phyloP scores from a whole-genome alignment of 345 rosid genomes.

The Rhizophora mangle region DNA sequence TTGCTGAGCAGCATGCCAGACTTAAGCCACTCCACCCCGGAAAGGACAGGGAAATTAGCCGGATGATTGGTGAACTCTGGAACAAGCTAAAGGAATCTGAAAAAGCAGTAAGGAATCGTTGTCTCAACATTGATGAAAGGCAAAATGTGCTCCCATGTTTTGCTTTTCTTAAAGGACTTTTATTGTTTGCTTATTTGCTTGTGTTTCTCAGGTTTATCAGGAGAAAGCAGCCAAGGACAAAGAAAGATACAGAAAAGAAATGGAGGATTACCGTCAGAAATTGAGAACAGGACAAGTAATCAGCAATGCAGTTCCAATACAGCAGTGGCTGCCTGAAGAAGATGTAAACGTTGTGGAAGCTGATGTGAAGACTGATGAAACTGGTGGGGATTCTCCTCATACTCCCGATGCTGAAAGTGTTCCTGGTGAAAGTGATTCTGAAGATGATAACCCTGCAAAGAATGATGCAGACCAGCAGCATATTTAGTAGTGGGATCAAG shows the following conservation, averaged over 20 bases:
- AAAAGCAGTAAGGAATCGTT: conserved; percentile 46
- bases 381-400: conserved; percentile 48
- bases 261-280: conserved; percentile 81
- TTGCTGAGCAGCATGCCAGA: conserved; percentile 89
- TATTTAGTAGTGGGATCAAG: conserved; percentile 19
- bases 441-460: conserved; percentile 33
- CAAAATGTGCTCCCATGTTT: no score
- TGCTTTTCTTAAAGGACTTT: background rate
- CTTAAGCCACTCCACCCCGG: conserved; percentile 91
- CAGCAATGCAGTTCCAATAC: conserved; percentile 66
- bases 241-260: conserved; percentile 81
- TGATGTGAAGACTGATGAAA: conserved; percentile 48
- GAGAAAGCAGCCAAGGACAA: conserved; percentile 79
- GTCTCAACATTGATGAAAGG: no score
- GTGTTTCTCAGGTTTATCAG: conserved; percentile 35
- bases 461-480: conserved; percentile 36
- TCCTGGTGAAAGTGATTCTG: conserved; percentile 51
- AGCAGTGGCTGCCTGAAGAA: conserved; percentile 57
- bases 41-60: conserved; percentile 85
- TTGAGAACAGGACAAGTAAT: conserved; percentile 52
- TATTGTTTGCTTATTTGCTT: background rate
- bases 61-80: conserved; percentile 95
- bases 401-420: conserved; percentile 41
- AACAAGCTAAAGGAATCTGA: conserved; percentile 61
- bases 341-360: conserved; percentile 46